Conservation (phyloP, 441 rosid genomes). For the Eutrema salsugineum region DNA sequence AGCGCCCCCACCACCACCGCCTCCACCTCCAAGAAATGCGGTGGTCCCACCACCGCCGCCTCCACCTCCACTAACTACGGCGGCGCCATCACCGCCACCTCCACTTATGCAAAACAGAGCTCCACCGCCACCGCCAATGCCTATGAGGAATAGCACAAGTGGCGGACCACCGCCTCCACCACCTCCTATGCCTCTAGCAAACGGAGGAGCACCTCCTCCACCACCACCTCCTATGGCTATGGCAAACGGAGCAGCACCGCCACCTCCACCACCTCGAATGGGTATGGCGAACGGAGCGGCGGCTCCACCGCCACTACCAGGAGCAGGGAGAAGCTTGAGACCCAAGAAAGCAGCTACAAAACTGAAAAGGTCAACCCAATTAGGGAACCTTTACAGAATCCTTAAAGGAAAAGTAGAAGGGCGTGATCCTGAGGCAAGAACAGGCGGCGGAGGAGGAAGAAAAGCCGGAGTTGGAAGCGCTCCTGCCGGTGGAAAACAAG, state of each 20-base stretch:
- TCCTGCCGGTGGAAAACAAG: conserved; percentile 61
- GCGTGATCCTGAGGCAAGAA: conserved; percentile 33
- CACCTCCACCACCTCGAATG: conserved; percentile 46
- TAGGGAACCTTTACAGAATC: conserved; percentile 59
- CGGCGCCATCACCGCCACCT: conserved; percentile 10
- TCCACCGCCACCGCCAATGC: conserved; percentile 28
- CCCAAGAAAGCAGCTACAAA: conserved; percentile 69
- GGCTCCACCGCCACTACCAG: conserved; percentile 62
- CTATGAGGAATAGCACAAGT: neutral
- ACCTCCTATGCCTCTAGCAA: conserved; percentile 10
- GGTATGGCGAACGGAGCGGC: conserved; percentile 34
- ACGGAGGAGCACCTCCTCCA: conserved; percentile 17
- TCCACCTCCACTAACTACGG: neutral
- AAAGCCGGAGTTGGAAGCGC: conserved; percentile 26
- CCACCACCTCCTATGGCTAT: conserved; percentile 21
- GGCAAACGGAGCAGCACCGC: conserved; percentile 22
- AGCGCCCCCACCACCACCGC: conserved; percentile 7
- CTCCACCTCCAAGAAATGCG: conserved; percentile 7
- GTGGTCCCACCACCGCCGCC: neutral
- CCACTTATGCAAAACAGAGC: conserved; percentile 7
- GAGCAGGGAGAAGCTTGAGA: conserved; percentile 45
- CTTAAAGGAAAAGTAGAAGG: conserved; percentile 86
- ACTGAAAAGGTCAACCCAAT: conserved; percentile 73
- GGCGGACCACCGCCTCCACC: conserved; percentile 21
- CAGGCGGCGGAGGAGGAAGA: conserved; percentile 31